Percentiles rank a stretch among this genome's conserved stretches.
Conservation (phyloP, 768 basidiomycete genomes). For the Tephrocybe sp. region DNA sequence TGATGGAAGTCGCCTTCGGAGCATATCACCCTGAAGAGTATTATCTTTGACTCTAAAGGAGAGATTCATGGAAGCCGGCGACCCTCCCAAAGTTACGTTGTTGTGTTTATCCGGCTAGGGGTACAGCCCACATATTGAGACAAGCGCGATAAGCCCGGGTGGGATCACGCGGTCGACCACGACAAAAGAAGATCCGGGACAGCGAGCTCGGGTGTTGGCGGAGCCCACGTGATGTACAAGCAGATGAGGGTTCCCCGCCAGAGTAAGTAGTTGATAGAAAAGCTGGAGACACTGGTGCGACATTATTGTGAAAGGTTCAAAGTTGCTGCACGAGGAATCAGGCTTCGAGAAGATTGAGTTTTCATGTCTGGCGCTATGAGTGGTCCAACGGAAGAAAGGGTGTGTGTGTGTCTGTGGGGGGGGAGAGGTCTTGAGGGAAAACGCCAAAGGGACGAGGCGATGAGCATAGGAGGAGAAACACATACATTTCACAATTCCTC, state of each 20-base stretch:
- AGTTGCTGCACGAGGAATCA: no score
- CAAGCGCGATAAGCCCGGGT: neutral
- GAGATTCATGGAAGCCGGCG: neutral
- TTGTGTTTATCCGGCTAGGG: neutral
- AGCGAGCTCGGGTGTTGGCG: conserved; percentile 6
- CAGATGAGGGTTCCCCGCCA: neutral
- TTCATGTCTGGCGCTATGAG: no score
- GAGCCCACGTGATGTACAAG: conserved; percentile 8
- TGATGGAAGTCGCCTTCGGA: conserved; percentile 1
- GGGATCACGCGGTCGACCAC: conserved; percentile 1
- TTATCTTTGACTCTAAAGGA: no score
- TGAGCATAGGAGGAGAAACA: conserved; percentile 7
- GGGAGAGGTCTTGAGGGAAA: no score
- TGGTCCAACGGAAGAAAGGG: no score
- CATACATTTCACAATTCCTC: conserved; percentile 13
- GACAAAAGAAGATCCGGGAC: conserved; percentile 11
- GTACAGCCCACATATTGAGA: neutral
- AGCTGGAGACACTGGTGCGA: no score
- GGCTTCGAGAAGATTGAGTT: no score
- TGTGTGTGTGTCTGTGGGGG: no score
- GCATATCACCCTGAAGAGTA: neutral
- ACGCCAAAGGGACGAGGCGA: neutral
- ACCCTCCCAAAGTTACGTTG: conserved; percentile 1
- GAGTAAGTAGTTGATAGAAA: neutral
- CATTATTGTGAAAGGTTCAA: no score